Evolutionary conservation across 2,329 filamentous ascomycete species (phyloP).

Genomic region (Fusarium transvaalense): DNA sequence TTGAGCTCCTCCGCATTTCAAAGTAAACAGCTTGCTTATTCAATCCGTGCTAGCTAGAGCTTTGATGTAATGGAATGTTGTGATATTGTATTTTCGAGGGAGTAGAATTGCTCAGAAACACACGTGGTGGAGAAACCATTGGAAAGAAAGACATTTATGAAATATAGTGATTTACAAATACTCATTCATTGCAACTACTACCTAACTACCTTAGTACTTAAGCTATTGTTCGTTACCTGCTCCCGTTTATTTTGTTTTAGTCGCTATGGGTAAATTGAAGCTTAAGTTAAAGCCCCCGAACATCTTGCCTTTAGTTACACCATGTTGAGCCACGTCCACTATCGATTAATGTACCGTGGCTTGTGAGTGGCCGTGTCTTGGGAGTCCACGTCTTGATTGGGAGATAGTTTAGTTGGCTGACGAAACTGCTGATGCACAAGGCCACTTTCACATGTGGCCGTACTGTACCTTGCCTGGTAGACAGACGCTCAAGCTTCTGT

Average conservation of each 20-base stretch:
- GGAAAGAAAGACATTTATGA: too few species aligned
- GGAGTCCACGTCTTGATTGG: constrained; percentile 38
- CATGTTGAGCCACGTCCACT: constrained; percentile 16
- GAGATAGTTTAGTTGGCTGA: constrained; percentile 38
- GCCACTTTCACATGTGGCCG: constrained; percentile 50
- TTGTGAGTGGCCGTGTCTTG: constrained; percentile 31
- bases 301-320: background rate
- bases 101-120: constrained; percentile 20
- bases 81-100: background rate
- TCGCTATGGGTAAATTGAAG: background rate
- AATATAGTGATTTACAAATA: background rate
- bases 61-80: constrained; percentile 8
- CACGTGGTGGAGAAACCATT: background rate
- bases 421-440: constrained; percentile 47
- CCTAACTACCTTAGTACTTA: too few species aligned
- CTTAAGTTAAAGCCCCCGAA: background rate
- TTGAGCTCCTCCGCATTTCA: constrained; percentile 1
- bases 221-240: too few species aligned
- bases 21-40: background rate
- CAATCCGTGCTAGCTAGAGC: background rate
- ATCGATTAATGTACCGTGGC: constrained; percentile 27
- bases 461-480: too few species aligned
- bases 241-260: background rate
- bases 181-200: background rate
- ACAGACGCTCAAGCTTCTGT: constrained; percentile 39